phyloP scores from a whole-genome alignment of 768 basidiomycete species.

The Fomitopsis serialis region DNA sequence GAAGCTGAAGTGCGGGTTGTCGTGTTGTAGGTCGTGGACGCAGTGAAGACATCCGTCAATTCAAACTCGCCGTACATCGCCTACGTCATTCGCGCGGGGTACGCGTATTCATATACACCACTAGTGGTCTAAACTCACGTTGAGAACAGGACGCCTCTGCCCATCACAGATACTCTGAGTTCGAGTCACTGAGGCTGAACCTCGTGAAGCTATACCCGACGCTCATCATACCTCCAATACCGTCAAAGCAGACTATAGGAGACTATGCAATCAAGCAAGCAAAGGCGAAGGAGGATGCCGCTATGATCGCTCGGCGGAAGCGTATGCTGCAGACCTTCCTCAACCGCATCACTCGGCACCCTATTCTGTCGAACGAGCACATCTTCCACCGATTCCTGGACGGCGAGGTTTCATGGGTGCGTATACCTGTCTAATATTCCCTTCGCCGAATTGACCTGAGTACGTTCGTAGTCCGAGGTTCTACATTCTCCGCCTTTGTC shows the following conservation, averaged over 20 bases:
- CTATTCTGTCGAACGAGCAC: conserved; percentile 94
- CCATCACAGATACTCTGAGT: conserved; percentile 93
- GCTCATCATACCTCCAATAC: conserved; percentile 94
- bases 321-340: conserved; percentile 95
- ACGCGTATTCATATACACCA: conserved; percentile 2
- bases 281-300: conserved; percentile 93
- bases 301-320: conserved; percentile 87
- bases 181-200: conserved; percentile 84
- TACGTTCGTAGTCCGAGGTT: conserved; percentile 68
- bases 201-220: conserved; percentile 91
- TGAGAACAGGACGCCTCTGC: conserved; percentile 66
- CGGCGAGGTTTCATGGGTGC: conserved; percentile 92
- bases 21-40: conserved; percentile 76
- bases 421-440: conserved; percentile 17
- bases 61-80: conserved; percentile 89
- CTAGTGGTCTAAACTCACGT: conserved; percentile 2
- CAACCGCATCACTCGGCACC: conserved; percentile 83
- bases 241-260: conserved; percentile 90
- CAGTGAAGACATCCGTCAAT: conserved; percentile 89
- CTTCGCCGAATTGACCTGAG: background rate
- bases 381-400: conserved; percentile 95
- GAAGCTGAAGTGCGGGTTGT: background rate
- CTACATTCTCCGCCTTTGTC: conserved; percentile 90
- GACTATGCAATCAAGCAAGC: conserved; percentile 97
- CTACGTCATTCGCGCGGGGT: conserved; percentile 92